Evolutionary conservation across 495 filamentous ascomycete species (phyloP).

Genomic region (Pseudevernia furfuracea): DNA sequence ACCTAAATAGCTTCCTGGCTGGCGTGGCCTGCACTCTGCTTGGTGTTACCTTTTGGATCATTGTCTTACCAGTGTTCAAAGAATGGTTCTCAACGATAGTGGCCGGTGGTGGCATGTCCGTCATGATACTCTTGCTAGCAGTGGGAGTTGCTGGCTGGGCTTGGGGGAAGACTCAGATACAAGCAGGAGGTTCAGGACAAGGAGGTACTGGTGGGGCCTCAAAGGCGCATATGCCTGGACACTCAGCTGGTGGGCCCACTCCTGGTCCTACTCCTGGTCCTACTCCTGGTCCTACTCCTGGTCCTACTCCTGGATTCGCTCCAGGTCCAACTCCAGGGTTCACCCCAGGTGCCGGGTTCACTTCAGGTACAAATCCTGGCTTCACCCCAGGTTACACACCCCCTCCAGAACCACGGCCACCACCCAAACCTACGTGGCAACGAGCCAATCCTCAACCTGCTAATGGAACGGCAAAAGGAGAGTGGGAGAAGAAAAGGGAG

Average conservation of each 20-base stretch:
- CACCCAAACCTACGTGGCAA: constrained; percentile 39
- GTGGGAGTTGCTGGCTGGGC: constrained; percentile 74
- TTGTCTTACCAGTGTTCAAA: constrained; percentile 59
- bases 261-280: constrained; percentile 13
- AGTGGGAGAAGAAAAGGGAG: constrained; percentile 65
- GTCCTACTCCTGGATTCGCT: constrained; percentile 21
- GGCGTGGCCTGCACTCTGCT: constrained; percentile 69
- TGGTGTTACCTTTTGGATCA: constrained; percentile 55
- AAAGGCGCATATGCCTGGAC: constrained; percentile 33
- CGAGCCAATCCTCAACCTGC: constrained; percentile 32
- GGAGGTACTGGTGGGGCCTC: constrained; percentile 30
- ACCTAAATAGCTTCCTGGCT: constrained; percentile 84
- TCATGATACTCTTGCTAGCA: constrained; percentile 51
- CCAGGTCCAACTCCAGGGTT: constrained; percentile 24
- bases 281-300: constrained; percentile 17
- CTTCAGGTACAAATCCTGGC: constrained; percentile 19
- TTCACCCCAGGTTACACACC: constrained; percentile 28
- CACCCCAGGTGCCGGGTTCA: constrained; percentile 11
- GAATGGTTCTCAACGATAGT: constrained; percentile 60
- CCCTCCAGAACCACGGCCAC: constrained; percentile 25
- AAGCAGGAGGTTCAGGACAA: constrained; percentile 32
- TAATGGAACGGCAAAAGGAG: constrained; percentile 33
- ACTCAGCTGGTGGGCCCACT: constrained; percentile 23
- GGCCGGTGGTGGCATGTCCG: constrained; percentile 53
- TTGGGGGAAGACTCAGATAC: constrained; percentile 57